Evolutionary conservation across 2,329 filamentous ascomycete species (phyloP).

Genomic region (Intubia oerlemansii): DNA sequence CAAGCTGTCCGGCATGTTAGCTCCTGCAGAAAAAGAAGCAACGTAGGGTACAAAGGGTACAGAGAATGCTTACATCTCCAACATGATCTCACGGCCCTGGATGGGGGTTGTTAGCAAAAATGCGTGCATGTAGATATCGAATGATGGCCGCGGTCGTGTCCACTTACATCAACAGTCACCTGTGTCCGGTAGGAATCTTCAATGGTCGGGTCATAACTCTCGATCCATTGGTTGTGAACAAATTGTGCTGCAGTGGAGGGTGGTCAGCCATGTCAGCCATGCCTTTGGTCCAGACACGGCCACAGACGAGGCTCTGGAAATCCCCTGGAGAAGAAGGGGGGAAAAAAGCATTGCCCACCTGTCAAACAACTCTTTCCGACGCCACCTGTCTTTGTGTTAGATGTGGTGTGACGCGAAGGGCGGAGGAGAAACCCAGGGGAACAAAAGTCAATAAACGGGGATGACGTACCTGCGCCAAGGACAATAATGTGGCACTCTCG

Average conservation of each 20-base stretch:
- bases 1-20: conserved; percentile 30
- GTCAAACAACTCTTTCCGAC: conserved; percentile 87
- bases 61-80: conserved; percentile 69
- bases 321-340: too few relatives aligned
- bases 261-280: conserved; percentile 1
- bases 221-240: conserved; percentile 86
- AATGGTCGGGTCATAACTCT: conserved; percentile 64
- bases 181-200: conserved; percentile 60
- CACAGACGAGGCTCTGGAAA: too few relatives aligned
- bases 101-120: background rate
- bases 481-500: conserved; percentile 71
- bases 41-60: background rate
- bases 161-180: conserved; percentile 66
- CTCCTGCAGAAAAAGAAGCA: background rate
- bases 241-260: conserved; percentile 47
- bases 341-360: conserved; percentile 29
- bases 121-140: background rate
- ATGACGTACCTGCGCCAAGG: conserved; percentile 47
- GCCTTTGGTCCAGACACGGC: conserved; percentile 5
- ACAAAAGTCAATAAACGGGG: conserved; percentile 1
- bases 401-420: too few relatives aligned
- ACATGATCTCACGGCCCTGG: conserved; percentile 66
- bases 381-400: conserved; percentile 34
- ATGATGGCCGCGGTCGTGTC: too few relatives aligned
- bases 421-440: too few relatives aligned